A percentile compares a stretch with the other conserved stretches of the same genome.
These are phyloP conservation scores for Kazachstania kunashirensis DNA, from an alignment of 805 yeast species.

Conservation along the genomic window DNA sequence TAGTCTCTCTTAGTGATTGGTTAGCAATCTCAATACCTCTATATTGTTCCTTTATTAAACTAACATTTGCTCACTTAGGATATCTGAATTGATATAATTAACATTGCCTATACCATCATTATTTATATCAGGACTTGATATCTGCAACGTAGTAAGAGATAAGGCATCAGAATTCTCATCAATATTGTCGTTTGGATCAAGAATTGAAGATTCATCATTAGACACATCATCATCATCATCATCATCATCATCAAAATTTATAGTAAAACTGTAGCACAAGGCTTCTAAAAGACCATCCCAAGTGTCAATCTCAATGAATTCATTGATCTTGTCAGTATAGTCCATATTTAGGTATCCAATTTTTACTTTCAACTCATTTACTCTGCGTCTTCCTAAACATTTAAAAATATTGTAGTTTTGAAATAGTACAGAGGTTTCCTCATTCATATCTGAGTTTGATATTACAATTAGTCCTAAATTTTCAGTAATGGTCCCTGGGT, in stretches of 20 bases:
- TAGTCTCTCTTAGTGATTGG: no score
- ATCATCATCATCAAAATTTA: constrained; percentile 26
- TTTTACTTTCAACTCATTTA: constrained; percentile 25
- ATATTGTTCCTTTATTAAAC: no score
- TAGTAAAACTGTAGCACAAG: constrained; percentile 22
- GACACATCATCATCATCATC: constrained; percentile 6
- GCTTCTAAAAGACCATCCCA: constrained; percentile 25
- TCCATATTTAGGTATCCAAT: constrained; percentile 28
- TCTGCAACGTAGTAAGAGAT: no score
- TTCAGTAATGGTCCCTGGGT: constrained; percentile 4
- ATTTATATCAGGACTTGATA: no score
- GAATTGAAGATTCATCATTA: no score
- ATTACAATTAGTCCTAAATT: constrained; percentile 18
- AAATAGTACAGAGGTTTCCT: constrained; percentile 17
- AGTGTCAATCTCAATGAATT: constrained; percentile 24
- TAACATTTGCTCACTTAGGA: no score
- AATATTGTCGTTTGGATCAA: no score
- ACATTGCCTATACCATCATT: no score
- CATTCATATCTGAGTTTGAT: constrained; percentile 22
- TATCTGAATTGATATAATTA: no score
- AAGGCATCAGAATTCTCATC: no score
- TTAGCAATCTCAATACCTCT: no score
- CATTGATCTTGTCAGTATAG: constrained; percentile 22
- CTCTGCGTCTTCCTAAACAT: constrained; percentile 13
- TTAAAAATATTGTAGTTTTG: constrained; percentile 17